Percentiles rank a stretch among this genome's conserved stretches.
Evolutionary conservation across 2,329 filamentous ascomycete species (phyloP).

Genomic region (Intubia oerlemansii): DNA sequence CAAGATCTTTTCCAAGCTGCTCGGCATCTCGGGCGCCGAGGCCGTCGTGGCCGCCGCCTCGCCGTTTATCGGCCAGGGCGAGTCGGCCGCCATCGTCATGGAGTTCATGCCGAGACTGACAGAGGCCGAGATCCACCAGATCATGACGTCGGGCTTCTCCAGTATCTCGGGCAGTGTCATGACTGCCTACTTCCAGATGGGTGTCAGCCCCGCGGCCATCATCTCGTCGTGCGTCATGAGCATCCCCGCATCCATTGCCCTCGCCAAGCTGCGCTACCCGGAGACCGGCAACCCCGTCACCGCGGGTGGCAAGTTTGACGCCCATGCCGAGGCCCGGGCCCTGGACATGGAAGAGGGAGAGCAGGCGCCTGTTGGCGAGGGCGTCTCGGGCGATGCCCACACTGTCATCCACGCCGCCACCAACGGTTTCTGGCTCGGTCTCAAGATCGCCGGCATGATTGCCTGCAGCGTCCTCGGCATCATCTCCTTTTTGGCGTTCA

Average conservation of each 20-base stretch:
- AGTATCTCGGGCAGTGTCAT: constrained; percentile 80
- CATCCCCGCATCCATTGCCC: constrained; percentile 73
- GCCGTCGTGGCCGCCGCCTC: constrained; percentile 86
- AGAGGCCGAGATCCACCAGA: constrained; percentile 70
- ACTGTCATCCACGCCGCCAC: constrained; percentile 59
- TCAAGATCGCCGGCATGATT: constrained; percentile 77
- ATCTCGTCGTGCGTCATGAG: constrained; percentile 92
- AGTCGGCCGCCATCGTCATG: constrained; percentile 79
- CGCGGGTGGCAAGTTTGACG: background rate
- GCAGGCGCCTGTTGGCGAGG: too few species aligned
- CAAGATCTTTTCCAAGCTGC: constrained; percentile 75
- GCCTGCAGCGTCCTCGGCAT: constrained; percentile 63
- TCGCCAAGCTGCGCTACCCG: constrained; percentile 76
- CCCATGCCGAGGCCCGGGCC: background rate
- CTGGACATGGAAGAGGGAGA: background rate
- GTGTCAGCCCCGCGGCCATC: constrained; percentile 64
- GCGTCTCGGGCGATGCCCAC: background rate
- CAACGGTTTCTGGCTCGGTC: constrained; percentile 65
- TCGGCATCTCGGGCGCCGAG: constrained; percentile 74
- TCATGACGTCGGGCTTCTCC: constrained; percentile 83
- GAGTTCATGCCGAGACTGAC: constrained; percentile 76
- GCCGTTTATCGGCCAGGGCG: constrained; percentile 85
- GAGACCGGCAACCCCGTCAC: constrained; percentile 76
- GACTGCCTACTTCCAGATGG: constrained; percentile 67
- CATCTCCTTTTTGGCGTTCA: constrained; percentile 51